Evolutionary conservation across 495 filamentous ascomycete species (phyloP).

Genomic region (Aspergillus diversus): DNA sequence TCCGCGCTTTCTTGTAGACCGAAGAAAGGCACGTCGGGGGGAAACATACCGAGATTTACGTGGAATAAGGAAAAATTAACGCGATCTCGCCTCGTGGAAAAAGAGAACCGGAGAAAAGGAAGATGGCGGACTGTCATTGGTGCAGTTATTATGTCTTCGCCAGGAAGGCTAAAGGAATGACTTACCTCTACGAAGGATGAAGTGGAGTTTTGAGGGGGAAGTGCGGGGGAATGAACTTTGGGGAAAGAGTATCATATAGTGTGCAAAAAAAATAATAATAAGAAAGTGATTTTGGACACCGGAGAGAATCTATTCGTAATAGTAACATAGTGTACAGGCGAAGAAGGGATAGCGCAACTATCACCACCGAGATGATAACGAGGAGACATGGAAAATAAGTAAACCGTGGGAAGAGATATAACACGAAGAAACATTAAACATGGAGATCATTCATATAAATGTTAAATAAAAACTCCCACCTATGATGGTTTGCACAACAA

Average conservation of each 20-base stretch:
- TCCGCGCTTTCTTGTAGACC: neutral
- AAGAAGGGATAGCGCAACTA: neutral
- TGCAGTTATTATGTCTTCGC: constrained; percentile 22
- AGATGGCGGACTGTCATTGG: constrained; percentile 17
- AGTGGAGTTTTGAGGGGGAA: neutral
- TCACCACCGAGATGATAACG: neutral
- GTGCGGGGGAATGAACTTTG: neutral
- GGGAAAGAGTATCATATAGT: neutral
- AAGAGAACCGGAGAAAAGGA: constrained; percentile 7
- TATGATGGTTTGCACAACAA: constrained; percentile 10
- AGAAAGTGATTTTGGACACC: neutral
- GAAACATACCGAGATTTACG: constrained; percentile 22
- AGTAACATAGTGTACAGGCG: constrained; percentile 13
- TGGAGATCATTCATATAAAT: neutral
- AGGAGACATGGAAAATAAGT: neutral
- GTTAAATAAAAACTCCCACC: constrained; percentile 5
- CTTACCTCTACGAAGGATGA: neutral
- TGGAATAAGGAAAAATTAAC: neutral
- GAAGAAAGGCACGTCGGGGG: constrained; percentile 14
- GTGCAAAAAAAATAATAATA: neutral
- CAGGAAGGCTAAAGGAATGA: neutral
- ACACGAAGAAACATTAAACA: neutral
- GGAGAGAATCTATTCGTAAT: neutral
- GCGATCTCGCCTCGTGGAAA: constrained; percentile 14
- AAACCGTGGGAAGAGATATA: constrained; percentile 2